These are phyloP conservation scores for Amphicarpaea edgeworthii DNA, from an alignment of 306 rosid genomes.

Conservation along the genomic window DNA sequence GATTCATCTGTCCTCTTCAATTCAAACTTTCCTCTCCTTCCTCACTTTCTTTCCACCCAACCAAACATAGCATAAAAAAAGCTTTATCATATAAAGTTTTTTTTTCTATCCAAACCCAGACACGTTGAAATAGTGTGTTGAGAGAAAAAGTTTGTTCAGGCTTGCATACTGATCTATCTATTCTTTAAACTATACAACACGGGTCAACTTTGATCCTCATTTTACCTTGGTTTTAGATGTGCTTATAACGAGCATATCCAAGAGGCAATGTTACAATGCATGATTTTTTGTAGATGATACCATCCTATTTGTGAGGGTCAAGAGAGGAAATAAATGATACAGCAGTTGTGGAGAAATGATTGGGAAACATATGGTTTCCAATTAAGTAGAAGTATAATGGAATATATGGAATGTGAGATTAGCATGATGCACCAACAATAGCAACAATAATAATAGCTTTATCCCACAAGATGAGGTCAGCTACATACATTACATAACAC, in stretches of 20 bases:
- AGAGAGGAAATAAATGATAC: neutral
- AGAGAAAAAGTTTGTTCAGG: too few relatives aligned
- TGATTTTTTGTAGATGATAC: neutral
- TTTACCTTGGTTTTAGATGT: too few relatives aligned
- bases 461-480: neutral
- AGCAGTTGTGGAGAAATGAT: neutral
- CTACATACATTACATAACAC: neutral
- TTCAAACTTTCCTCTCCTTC: neutral
- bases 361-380: neutral
- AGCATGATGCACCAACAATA: neutral
- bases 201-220: neutral
- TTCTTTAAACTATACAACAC: constrained; percentile 9
- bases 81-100: too few relatives aligned
- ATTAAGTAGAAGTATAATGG: neutral
- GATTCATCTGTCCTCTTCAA: neutral
- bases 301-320: neutral
- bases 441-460: neutral
- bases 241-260: too few relatives aligned
- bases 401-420: neutral
- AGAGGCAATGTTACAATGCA: too few relatives aligned
- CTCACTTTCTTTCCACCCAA: neutral
- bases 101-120: too few relatives aligned
- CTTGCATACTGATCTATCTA: neutral
- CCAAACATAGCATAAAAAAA: neutral
- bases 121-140: too few relatives aligned